Conservation (phyloP, 169 alveolate species). For the Toxoplasma gondii region DNA sequence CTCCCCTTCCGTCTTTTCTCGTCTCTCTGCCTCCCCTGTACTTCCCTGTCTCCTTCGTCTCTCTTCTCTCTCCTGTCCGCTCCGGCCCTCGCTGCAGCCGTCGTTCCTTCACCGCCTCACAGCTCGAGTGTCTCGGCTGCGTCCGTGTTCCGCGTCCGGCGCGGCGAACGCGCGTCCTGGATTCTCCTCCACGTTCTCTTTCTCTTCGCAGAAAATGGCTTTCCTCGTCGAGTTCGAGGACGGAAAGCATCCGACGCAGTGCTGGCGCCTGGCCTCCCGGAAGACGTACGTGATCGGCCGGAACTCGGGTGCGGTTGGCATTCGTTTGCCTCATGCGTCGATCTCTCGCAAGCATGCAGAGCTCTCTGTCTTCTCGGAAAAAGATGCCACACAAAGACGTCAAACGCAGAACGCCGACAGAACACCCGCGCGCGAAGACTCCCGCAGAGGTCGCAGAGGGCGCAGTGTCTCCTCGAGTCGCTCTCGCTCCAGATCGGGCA, state of each 20-base stretch:
- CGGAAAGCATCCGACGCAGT: neutral
- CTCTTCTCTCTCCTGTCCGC: neutral
- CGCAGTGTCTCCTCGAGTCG: neutral
- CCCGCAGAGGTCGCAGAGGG: neutral
- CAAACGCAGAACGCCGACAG: neutral
- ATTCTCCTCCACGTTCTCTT: neutral
- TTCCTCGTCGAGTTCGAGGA: constrained; percentile 21
- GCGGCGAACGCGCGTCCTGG: neutral
- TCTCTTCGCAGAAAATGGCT: neutral
- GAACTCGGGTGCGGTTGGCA: constrained; percentile 26
- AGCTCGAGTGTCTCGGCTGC: too few relatives aligned
- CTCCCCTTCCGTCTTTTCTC: neutral
- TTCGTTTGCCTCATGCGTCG: constrained; percentile 33
- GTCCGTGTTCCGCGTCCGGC: neutral
- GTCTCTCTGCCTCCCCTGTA: neutral
- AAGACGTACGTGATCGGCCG: constrained; percentile 16
- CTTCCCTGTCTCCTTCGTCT: neutral
- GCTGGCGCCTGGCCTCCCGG: constrained; percentile 17
- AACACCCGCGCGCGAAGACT: neutral
- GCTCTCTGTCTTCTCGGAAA: neutral
- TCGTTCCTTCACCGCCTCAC: too few relatives aligned
- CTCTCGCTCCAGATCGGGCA: neutral
- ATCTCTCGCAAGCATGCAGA: constrained; percentile 4
- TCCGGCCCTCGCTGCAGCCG: neutral
- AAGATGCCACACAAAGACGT: neutral